Evolutionary conservation across 768 basidiomycete genomes (phyloP), one percentile per base, ranked within the genome.

Genomic region (Pleurotus citrinopileatus): DNA sequence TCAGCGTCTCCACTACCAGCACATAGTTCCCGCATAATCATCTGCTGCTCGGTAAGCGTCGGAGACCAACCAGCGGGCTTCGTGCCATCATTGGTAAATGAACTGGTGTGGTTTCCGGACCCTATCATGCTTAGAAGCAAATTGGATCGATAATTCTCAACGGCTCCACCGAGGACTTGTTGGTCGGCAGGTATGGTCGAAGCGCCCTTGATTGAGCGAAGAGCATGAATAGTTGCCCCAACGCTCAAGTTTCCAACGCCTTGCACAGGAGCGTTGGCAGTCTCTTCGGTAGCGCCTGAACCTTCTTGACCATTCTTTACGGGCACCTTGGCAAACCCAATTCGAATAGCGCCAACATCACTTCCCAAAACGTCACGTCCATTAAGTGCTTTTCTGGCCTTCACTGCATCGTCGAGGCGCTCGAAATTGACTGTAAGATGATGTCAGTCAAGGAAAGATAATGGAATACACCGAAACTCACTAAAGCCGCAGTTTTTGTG

Each of bases 401-500:
- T 79, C 55, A 98, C 91, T 42, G 97, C 97, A 64, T 98, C 96
- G 65, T 98, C 97, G 23, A 98, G 78, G 53, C 94, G 86, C 70
- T 99, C 96, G 68, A 98, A 98, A 67, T 99, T 98, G 73, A 98
- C 89, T 88, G 17, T 19, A 17, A 50, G 36, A 23, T 51, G 10
- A 55, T n/a, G 32, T 63, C 47, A 59, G 56, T 56, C 52, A 40
- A 40, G 17, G 15, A 50, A 57, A 9, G 44, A 43, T 29, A 43
- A 34, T 37, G 15, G 28, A 52, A 46, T 52, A 27, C 45, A 3
- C 15, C 12, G 61, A 54, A 4, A 83, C 86, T 68, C 55, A 87
- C 85, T 89, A 71, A 90, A 91, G 56, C 93, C 92, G 69, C 97
- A 97, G 61, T 96, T 96, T 76, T 98, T 98, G 75, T 97, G 94